Evolutionary conservation across 2,329 filamentous ascomycete species (phyloP).

Genomic region (Botryosphaeria agaves): DNA sequence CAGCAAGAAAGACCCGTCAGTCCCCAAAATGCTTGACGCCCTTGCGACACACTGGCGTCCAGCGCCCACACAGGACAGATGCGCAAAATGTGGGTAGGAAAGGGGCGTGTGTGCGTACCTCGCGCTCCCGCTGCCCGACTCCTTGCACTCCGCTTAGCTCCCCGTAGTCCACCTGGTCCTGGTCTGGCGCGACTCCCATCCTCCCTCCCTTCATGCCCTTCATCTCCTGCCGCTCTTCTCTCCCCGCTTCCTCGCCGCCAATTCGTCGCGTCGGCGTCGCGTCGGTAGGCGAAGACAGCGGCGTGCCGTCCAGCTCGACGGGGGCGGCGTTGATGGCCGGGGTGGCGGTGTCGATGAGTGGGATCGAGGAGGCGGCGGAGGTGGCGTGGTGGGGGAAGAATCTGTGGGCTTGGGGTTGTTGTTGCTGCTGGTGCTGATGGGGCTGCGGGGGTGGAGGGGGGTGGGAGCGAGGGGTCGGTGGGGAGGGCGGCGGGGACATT

Average conservation of each 20-base stretch:
- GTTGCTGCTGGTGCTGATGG: background rate
- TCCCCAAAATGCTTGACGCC: too few species aligned
- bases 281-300: constrained; percentile 8
- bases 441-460: background rate
- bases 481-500: background rate
- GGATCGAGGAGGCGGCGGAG: background rate
- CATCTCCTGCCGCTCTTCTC: too few species aligned
- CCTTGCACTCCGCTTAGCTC: constrained; percentile 13
- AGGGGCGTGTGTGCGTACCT: constrained; percentile 10
- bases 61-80: too few species aligned
- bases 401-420: background rate
- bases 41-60: too few species aligned
- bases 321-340: constrained; percentile 25
- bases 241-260: too few species aligned
- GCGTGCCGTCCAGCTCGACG: constrained; percentile 25
- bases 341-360: constrained; percentile 15
- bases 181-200: constrained; percentile 7
- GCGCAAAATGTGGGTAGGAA: too few species aligned
- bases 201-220: constrained; percentile 1
- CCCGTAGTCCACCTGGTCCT: constrained; percentile 13
- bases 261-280: background rate
- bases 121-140: constrained; percentile 5
- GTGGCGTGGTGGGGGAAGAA: background rate
- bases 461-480: background rate
- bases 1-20: too few species aligned